Evolutionary conservation across 2,329 filamentous ascomycete species (phyloP), one percentile per base, ranked within the genome.

Genomic region (Ascochyta koolunga): DNA sequence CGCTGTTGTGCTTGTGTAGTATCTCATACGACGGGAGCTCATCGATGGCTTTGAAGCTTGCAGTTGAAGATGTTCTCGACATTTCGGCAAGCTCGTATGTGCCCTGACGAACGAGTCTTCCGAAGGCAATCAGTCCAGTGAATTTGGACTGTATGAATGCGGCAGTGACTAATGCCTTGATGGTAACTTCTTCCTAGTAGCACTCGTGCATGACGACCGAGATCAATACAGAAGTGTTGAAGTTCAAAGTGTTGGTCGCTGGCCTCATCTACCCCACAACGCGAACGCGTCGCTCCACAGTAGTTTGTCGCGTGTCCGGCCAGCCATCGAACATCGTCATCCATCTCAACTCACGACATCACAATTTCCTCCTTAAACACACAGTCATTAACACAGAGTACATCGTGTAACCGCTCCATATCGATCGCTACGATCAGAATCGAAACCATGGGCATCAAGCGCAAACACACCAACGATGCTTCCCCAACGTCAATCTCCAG

Each of bases 381-480:
- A 8, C n/a, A 31, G 2, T 13, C 2, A 13, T 13, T 18, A 7
- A 16, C 18, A 21, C 11, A 31, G 4, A 18, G 15, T 11, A 3
- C 19, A 4, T 31, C 38, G 47, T 43, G 52, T 25, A 39, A 35
- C 31, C n/a, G n/a, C 25, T 35, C 42, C 15, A 16, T 21, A 21
- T 22, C 15, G n/a, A 11, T n/a, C 21, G 11, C 18, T 31, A 9
- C 19, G 2, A 40, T 31, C 41, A 46, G 32, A 11, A 22, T 38
- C 32, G n/a, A 32, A 37, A 61, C 31, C 44, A 86, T 86, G 83
- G 75, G 77, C 19, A 74, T 82, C 69, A 86, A 86, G 70, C 83
- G 84, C 67, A 86, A 86, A 69, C 81, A 83, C 38, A 83, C 82
- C 29, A 60, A 63, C 38, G 69, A 75, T 36, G 77, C 79, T 58